Base-by-base conservation (phyloP, 1,139 yeast species). In the Hemisphaericaspora subhashii region DNA sequence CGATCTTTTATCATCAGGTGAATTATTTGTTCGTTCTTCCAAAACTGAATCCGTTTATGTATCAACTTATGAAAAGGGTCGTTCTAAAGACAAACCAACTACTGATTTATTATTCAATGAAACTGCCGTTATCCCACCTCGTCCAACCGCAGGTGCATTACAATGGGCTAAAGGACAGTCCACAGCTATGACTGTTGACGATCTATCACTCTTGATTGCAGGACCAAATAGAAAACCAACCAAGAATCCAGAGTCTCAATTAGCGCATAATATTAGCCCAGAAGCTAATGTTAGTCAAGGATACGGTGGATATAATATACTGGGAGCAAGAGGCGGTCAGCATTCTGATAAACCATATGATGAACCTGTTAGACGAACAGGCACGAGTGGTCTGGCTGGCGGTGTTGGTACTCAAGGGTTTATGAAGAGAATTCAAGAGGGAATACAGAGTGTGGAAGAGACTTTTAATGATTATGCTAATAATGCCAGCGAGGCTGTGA, bases 161-260 rank as follows among this genome's bases (percentile, higher is more conserved):
- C 94, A 84, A 61, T 86, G 97, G 95, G 88, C 94, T 9, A 81
- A 83, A 50, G 96, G 96, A 5, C 68, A 58, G 38, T 74, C 83
- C 1, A 79, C 77, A 30, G 72, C 74, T 44, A 73, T 84, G 12
- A 68, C 80, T 3, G 61, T 75, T 24, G 72, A 74, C 1, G 96
- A 87, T 45, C 63, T 85, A 45, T 73, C 79, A 33, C 41, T 51
- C n/a, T 53, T 83, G 34, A 66, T 85, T 27, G 80, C 81, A 7
- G 88, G 89, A 0, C 80, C 79, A 1, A 75, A 72, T 41, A 68
- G 87, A 51, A 72, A 76, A 18, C 64, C 70, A 0, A 64, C 81
- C 1, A 80, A 77, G 45, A 70, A 71, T 40, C 67, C 68, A 21
- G 92, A 84, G 50, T 73, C 80, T 43, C 65, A 59, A 24, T 58